Evolutionary conservation across 345 rosid genomes (phyloP).

Genomic region (Brassica cretica): DNA sequence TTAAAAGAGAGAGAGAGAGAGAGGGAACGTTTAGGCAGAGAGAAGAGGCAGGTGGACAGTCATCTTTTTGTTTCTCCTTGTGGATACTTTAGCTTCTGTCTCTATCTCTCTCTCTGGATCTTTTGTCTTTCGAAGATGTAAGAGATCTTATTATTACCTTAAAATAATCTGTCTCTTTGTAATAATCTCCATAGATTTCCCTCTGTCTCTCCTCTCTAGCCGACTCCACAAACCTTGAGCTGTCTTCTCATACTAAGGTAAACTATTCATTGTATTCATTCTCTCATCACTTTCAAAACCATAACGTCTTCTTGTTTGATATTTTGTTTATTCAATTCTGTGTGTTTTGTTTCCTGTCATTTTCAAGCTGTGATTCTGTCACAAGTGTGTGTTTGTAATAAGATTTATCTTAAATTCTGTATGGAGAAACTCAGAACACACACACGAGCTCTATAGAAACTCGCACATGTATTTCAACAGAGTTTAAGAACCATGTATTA

Average conservation of each 20-base stretch:
- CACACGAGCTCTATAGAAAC: neutral
- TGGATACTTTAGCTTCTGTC: conserved; percentile 21
- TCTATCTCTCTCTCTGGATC: conserved; percentile 17
- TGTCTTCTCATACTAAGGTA: neutral
- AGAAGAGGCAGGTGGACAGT: conserved; percentile 29
- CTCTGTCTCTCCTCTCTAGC: conserved; percentile 19
- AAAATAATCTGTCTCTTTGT: neutral
- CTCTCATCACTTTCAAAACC: neutral
- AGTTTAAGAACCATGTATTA: neutral
- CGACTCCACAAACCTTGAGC: conserved; percentile 2
- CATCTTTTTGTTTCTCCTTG: neutral
- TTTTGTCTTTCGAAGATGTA: conserved; percentile 22
- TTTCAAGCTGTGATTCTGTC: neutral
- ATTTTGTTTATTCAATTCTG: neutral
- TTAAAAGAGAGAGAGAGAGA: neutral
- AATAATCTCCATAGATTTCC: conserved; percentile 11
- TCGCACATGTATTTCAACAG: neutral
- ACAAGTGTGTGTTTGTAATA: conserved; percentile 6
- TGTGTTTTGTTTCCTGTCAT: neutral
- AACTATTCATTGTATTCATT: neutral
- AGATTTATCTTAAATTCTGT: neutral
- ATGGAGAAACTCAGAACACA: neutral
- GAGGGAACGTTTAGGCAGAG: neutral
- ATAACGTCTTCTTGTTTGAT: neutral
- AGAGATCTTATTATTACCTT: neutral